phyloP scores from a whole-genome alignment of 768 basidiomycete species.

The Mycena vulgaris region DNA sequence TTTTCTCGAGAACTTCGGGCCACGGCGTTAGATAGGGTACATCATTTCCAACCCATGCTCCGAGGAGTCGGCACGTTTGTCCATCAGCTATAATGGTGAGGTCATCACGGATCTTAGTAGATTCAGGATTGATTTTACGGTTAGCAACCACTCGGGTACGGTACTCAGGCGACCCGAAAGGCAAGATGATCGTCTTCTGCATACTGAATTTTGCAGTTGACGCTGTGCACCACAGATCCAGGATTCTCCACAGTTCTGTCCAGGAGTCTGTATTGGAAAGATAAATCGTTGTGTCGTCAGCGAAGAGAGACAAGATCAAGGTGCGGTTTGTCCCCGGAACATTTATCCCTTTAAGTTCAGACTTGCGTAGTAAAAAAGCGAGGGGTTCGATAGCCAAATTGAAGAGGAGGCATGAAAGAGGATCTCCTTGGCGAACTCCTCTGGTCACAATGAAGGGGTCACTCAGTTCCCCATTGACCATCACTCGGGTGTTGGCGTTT shows the following conservation, averaged over 20 bases:
- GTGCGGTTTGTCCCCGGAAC: background rate
- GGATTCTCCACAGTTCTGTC: background rate
- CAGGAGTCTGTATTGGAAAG: slow-evolving; percentile 2
- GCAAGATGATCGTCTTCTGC: slow-evolving; percentile 1
- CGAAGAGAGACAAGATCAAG: background rate
- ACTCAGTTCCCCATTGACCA: background rate
- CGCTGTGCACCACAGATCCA: slow-evolving; percentile 3
- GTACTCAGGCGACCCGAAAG: background rate
- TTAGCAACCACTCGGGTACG: background rate
- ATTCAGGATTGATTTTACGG: background rate
- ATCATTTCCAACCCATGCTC: background rate
- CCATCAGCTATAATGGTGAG: background rate
- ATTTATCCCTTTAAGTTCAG: background rate
- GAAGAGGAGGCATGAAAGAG: background rate
- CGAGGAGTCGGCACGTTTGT: background rate
- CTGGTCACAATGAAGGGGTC: background rate
- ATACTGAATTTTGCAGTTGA: slow-evolving; percentile 5
- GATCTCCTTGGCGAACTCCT: background rate
- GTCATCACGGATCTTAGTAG: background rate
- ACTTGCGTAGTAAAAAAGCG: background rate
- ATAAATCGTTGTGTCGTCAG: too few relatives aligned
- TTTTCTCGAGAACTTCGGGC: background rate
- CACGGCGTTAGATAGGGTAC: background rate
- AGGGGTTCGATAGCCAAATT: background rate
- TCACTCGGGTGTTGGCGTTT: background rate